Percentiles rank a stretch among this genome's conserved stretches.
Evolutionary conservation across 176 grass and related monocot genomes (phyloP).

Genomic region (Rhynchospora breviuscula): DNA sequence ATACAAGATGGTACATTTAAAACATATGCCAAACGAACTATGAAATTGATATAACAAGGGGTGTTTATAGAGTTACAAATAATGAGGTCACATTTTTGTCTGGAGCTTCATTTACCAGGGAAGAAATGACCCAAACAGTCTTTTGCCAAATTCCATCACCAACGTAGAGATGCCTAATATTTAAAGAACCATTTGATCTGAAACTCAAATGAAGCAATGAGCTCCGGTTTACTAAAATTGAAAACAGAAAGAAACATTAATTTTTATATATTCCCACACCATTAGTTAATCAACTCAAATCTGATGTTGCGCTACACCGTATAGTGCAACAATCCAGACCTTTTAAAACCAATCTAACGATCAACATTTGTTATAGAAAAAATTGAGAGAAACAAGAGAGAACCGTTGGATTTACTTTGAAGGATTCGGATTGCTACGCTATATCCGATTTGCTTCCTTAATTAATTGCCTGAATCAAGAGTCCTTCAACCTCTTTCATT

Average conservation of each 20-base stretch:
- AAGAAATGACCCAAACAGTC: not conserved
- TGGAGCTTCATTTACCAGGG: not conserved
- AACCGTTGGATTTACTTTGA: too few species aligned
- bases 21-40: not conserved
- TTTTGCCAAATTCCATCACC: not conserved
- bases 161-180: not conserved
- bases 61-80: not conserved
- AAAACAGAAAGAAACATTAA: not conserved
- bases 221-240: not conserved
- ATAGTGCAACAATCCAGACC: too few species aligned
- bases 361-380: too few species aligned
- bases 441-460: not conserved
- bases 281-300: too few species aligned
- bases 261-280: not conserved
- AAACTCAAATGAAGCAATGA: not conserved
- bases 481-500: not conserved
- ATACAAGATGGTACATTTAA: not conserved
- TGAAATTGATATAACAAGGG: not conserved
- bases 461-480: not conserved
- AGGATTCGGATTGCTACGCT: too few species aligned
- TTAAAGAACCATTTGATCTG: not conserved
- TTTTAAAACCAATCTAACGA: too few species aligned
- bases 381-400: too few species aligned
- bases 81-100: not conserved
- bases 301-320: too few species aligned